A percentile compares a stretch with the other conserved stretches of the same genome.
These are phyloP conservation scores for Leccinum aurantiacum DNA, from an alignment of 768 basidiomycete genomes.

Conservation along the genomic window DNA sequence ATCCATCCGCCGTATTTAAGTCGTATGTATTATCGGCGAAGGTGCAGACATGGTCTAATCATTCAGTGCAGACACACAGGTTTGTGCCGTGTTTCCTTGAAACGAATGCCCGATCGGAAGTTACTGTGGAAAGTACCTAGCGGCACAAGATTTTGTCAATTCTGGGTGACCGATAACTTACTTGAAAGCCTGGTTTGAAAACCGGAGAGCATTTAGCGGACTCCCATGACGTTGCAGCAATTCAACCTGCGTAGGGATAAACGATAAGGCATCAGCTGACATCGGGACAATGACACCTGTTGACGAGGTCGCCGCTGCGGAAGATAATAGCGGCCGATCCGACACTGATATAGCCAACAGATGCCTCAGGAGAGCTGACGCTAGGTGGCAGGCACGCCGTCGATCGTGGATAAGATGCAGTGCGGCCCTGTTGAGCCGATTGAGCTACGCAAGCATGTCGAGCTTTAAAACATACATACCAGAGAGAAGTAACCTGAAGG, in stretches of 20 bases:
- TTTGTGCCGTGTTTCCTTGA: background rate
- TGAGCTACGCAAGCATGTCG: background rate
- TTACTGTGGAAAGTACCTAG: background rate
- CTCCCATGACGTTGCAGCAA: constrained; percentile 4
- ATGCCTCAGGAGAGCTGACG: background rate
- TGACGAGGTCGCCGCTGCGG: constrained; percentile 1
- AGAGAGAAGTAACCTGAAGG: background rate
- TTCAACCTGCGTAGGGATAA: background rate
- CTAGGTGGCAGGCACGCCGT: constrained; percentile 1
- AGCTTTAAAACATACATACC: background rate
- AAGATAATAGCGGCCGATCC: constrained; percentile 1
- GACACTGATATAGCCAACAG: background rate
- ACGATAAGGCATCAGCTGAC: constrained; percentile 2
- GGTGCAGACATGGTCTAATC: constrained; percentile 2
- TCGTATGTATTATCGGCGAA: constrained; percentile 9
- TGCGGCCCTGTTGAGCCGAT: background rate
- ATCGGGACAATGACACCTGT: constrained; percentile 3
- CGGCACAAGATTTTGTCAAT: background rate
- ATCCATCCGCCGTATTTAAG: constrained; percentile 27
- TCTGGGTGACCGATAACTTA: constrained; percentile 14
- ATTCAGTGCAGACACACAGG: constrained; percentile 5
- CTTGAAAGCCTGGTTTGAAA: constrained; percentile 22
- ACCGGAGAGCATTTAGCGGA: constrained; percentile 14
- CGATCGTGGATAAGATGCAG: constrained; percentile 7
- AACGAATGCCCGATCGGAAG: constrained; percentile 7